These are phyloP conservation scores for Pinus tabuliformis DNA, from an alignment of 75 land plant genomes.

Conservation along the genomic window DNA sequence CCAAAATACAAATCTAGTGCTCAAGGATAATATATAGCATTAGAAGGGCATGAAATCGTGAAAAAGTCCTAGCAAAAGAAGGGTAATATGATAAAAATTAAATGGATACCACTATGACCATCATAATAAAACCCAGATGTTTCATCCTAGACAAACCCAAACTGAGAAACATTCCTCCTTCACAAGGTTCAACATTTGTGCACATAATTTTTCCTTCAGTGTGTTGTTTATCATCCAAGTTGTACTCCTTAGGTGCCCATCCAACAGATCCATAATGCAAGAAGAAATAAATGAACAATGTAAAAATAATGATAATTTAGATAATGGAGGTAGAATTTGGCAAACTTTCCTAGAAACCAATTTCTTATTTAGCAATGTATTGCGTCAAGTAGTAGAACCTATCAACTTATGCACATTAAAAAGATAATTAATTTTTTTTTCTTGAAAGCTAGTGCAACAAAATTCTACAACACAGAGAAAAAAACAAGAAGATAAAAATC, in stretches of 20 bases:
- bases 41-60: background rate
- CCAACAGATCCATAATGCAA: slow-evolving; percentile 93
- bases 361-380: background rate
- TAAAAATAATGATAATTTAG: background rate
- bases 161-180: slow-evolving; percentile 58
- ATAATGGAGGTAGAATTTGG: background rate
- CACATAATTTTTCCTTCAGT: slow-evolving; percentile 6
- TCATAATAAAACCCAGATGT: slow-evolving; percentile 99
- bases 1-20: background rate
- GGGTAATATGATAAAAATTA: background rate
- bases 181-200: slow-evolving; percentile 16
- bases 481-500: no score
- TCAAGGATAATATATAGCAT: background rate
- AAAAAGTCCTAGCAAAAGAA: background rate
- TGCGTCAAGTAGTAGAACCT: background rate
- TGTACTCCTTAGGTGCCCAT: slow-evolving; percentile 99
- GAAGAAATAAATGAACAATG: background rate
- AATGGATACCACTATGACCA: slow-evolving; percentile 69
- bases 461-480: no score
- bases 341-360: background rate
- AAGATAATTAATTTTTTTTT: no score
- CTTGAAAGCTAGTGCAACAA: no score
- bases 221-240: slow-evolving; percentile 64
- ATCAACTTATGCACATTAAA: no score
- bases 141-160: slow-evolving; percentile 99